Percentiles rank a stretch among this genome's conserved stretches.
Conservation (phyloP, 208 protist species). For the Leishmania major region DNA sequence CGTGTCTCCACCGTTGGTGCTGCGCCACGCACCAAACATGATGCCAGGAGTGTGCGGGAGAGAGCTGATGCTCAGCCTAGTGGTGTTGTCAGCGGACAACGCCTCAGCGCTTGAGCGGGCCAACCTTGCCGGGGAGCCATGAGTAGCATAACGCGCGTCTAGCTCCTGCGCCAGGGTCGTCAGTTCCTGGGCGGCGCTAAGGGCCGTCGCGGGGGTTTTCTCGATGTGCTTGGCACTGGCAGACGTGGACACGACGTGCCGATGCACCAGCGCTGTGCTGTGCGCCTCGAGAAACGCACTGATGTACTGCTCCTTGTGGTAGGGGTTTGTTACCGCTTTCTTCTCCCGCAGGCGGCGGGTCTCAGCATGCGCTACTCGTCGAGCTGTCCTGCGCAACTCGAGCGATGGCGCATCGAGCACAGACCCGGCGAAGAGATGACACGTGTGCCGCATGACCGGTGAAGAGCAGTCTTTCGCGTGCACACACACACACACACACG, state of each 20-base stretch:
- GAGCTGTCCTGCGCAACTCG: conserved; percentile 19
- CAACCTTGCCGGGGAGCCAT: background rate
- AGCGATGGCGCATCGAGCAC: conserved; percentile 10
- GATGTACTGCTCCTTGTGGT: conserved; percentile 76
- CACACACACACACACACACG: background rate
- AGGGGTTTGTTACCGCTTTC: conserved; percentile 35
- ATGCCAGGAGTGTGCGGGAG: background rate
- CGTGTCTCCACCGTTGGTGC: background rate
- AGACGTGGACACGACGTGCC: conserved; percentile 2
- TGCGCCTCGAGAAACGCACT: conserved; percentile 67
- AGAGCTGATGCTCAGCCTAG: background rate
- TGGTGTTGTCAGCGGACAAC: too few species aligned
- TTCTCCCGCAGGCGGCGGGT: conserved; percentile 1
- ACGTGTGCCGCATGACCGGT: conserved; percentile 1
- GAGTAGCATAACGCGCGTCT: conserved; percentile 5
- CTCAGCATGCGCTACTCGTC: conserved; percentile 18
- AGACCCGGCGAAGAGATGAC: background rate
- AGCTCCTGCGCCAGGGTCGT: conserved; percentile 24
- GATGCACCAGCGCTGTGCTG: conserved; percentile 32
- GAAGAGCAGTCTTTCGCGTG: background rate
- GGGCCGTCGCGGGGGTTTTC: background rate
- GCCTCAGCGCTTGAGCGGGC: background rate
- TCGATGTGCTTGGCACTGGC: background rate
- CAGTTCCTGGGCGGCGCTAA: conserved; percentile 10
- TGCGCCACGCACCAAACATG: conserved; percentile 41